A percentile compares a stretch with the other conserved stretches of the same genome.
phyloP scores from a whole-genome alignment of 139 green algal species.

The Coelastrella sp. region DNA sequence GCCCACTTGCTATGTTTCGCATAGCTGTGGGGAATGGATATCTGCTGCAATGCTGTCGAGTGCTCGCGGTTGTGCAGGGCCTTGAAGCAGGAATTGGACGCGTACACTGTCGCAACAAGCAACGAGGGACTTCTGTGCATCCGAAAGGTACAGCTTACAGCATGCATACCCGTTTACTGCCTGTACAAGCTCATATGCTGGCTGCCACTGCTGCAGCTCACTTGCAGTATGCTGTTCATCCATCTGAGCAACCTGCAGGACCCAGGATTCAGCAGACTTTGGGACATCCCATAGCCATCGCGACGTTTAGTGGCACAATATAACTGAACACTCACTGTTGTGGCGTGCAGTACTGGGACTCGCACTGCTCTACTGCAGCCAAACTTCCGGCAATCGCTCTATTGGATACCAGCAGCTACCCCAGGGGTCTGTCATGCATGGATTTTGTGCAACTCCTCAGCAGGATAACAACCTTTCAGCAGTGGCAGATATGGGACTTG shows the following conservation, averaged over 20 bases:
- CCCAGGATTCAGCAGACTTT: background rate
- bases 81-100: background rate
- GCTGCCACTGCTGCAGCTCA: too few species aligned
- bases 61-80: background rate
- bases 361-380: conserved; percentile 26
- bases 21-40: background rate
- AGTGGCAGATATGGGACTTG: conserved; percentile 48
- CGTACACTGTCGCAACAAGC: conserved; percentile 19
- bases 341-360: conserved; percentile 35
- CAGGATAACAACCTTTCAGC: conserved; percentile 15
- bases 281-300: background rate
- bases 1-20: background rate
- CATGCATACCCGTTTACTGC: background rate
- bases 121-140: conserved; percentile 30
- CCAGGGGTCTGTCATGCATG: conserved; percentile 18
- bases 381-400: conserved; percentile 30
- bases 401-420: conserved; percentile 31
- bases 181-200: background rate
- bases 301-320: background rate
- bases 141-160: conserved; percentile 2
- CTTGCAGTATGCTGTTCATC: too few species aligned
- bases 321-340: too few species aligned
- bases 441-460: conserved; percentile 19
- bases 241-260: background rate
- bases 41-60: background rate